Percentiles rank a stretch among this genome's conserved stretches.
Conservation (phyloP, 2,329 filamentous ascomycete species). For the Blastomyces percursus region DNA sequence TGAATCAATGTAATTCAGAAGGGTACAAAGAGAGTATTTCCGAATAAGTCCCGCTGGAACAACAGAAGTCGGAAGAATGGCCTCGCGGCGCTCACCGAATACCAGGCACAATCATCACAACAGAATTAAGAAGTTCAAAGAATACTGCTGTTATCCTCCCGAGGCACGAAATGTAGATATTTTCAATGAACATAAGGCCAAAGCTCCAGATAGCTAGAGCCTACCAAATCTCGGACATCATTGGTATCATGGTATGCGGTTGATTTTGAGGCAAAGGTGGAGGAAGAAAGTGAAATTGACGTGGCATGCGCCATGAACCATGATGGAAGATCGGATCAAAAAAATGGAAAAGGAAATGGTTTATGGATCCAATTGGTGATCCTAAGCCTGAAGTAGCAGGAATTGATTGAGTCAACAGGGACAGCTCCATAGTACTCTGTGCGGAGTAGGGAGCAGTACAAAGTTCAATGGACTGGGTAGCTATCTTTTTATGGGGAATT, state of each 20-base stretch:
- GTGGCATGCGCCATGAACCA: no score
- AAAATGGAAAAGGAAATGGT: not conserved
- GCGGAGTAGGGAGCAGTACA: not conserved
- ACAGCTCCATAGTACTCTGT: no score
- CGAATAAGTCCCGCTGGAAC: not conserved
- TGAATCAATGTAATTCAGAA: not conserved
- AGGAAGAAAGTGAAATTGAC: not conserved
- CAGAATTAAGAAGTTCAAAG: not conserved
- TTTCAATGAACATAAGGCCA: not conserved
- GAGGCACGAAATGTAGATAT: not conserved
- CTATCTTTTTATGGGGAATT: not conserved
- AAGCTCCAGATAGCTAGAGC: not conserved
- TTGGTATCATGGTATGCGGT: not conserved
- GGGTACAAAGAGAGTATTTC: no score
- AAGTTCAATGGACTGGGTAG: not conserved
- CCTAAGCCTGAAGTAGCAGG: not conserved
- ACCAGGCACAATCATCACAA: not conserved
- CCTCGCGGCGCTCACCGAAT: not conserved
- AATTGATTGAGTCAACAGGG: not conserved
- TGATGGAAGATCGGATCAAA: not conserved
- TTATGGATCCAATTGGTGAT: not conserved
- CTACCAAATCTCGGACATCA: not conserved
- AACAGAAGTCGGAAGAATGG: not conserved
- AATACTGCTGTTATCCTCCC: not conserved
- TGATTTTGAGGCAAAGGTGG: not conserved